These are phyloP conservation scores for Phaeoacremonium minimum DNA, from an alignment of 2,329 filamentous ascomycete genomes.

Conservation along the genomic window DNA sequence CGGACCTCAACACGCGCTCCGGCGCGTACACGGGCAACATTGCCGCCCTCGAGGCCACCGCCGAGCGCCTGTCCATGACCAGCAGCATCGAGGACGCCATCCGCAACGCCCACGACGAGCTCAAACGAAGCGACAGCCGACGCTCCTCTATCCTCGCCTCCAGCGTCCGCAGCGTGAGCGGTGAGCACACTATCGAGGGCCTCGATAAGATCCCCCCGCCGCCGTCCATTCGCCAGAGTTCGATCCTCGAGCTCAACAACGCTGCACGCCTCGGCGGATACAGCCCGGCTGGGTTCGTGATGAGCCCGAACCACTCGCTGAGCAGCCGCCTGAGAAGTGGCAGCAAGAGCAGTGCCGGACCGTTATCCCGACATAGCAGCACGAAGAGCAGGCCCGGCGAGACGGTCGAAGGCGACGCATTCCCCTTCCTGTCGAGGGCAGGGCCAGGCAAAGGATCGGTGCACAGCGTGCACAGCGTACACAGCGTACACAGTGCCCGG, in stretches of 20 bases:
- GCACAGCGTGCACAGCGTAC: slow-evolving; percentile 6
- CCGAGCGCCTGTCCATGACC: slow-evolving; percentile 68
- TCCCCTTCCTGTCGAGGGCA: slow-evolving; percentile 39
- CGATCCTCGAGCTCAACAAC: slow-evolving; percentile 67
- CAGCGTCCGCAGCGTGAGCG: slow-evolving; percentile 26
- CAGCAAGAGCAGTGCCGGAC: slow-evolving; percentile 41
- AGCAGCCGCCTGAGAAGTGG: slow-evolving; percentile 51
- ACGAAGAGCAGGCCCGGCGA: slow-evolving; percentile 29
- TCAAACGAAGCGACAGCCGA: slow-evolving; percentile 66
- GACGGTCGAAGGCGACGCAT: slow-evolving; percentile 25
- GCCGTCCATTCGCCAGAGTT: slow-evolving; percentile 33
- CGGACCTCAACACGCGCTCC: slow-evolving; percentile 58
- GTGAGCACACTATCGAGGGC: slow-evolving; percentile 18
- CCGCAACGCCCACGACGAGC: slow-evolving; percentile 64
- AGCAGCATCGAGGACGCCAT: slow-evolving; percentile 78
- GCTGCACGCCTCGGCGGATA: slow-evolving; percentile 66
- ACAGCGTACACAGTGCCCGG: slow-evolving; percentile 31
- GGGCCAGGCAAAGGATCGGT: slow-evolving; percentile 50
- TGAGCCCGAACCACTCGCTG: slow-evolving; percentile 62
- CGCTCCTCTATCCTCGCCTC: slow-evolving; percentile 58
- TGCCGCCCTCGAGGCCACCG: slow-evolving; percentile 69
- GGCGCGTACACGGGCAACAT: slow-evolving; percentile 64
- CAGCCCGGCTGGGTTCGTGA: slow-evolving; percentile 63
- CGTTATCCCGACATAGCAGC: slow-evolving; percentile 15
- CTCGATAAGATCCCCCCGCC: slow-evolving; percentile 13